Base-by-base conservation (phyloP, 2,329 filamentous ascomycete genomes). In the Blastomyces parvus region DNA sequence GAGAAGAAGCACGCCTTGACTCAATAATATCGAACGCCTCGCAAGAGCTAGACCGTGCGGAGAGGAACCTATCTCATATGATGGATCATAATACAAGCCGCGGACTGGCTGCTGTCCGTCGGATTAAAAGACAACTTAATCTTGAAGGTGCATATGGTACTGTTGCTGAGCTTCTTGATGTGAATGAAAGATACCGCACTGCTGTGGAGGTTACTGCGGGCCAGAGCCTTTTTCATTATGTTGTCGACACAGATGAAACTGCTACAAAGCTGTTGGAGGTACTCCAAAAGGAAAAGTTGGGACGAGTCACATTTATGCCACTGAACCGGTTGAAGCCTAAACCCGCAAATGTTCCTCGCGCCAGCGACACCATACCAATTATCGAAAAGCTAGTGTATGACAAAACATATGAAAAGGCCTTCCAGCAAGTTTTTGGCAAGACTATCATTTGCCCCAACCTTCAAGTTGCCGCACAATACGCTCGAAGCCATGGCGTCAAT, bases 131-230 rank as follows among this genome's bases (percentile, higher is more conserved):
- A 58, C 87, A 95, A 68, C 81, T 88, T 66, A 85, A 91, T 64
- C 85, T 97, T 6, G 84, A 88, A 1, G 94, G 94, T 33, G 91
- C 94, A 1, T 95, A 96, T 73, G 94, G 95, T 59, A 96, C 92
- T 0, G 77, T 99, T 46, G 92, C 93, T 4, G 95, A 99, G 74
- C 83, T 99, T n/a, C 86, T 97, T 69, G 86, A 91, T 62, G 91
- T 96, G 59, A 85, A 82, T 64, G 91, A 96, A 61, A 84, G 86
- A 61, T 97, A 96, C 76, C 86, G 91, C 65, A 86, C 92, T 13
- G 91, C 94, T 1, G 88, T 95, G 11, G 94, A 99, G 76, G 91
- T 96, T 69, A 94, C 92, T 60, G 94, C 93, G 2, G 94, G 94
- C 22, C 88, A 87, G 66, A 96, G 91, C 73, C 82, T 99, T 9